Evolutionary conservation across 768 basidiomycete genomes (phyloP).

Genomic region (Mycena haematopus): DNA sequence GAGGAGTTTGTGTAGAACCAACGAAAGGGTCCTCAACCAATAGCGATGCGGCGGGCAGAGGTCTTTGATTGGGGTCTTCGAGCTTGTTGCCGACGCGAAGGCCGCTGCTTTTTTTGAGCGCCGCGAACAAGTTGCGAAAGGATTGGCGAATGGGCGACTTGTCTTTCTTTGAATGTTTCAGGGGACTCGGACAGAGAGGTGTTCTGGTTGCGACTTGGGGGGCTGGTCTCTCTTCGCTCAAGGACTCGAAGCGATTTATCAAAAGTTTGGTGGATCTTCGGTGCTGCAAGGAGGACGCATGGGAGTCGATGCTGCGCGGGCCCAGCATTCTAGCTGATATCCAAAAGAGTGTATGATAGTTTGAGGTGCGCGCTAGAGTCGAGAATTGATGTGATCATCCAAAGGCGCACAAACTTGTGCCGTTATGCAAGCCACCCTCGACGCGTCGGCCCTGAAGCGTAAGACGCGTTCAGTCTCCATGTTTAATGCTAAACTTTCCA

Average conservation of each 20-base stretch:
- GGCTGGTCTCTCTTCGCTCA: slow-evolving; percentile 34
- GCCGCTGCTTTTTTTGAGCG: slow-evolving; percentile 36
- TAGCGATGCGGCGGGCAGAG: neutral
- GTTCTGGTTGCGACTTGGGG: slow-evolving; percentile 13
- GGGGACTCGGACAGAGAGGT: slow-evolving; percentile 29
- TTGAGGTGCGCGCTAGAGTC: neutral
- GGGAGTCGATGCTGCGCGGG: slow-evolving; percentile 15
- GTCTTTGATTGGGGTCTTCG: slow-evolving; percentile 44
- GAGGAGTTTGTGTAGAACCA: slow-evolving; percentile 17
- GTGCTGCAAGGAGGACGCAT: slow-evolving; percentile 31
- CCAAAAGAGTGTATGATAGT: slow-evolving; percentile 11
- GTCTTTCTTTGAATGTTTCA: slow-evolving; percentile 35
- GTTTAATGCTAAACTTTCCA: slow-evolving; percentile 27
- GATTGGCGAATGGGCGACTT: slow-evolving; percentile 71
- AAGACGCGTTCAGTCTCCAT: slow-evolving; percentile 29
- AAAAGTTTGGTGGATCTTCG: slow-evolving; percentile 56
- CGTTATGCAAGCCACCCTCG: slow-evolving; percentile 81
- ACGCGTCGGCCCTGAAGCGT: slow-evolving; percentile 62
- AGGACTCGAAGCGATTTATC: slow-evolving; percentile 59
- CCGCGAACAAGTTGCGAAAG: slow-evolving; percentile 65
- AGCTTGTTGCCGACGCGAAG: slow-evolving; percentile 29
- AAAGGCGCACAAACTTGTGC: too few species aligned
- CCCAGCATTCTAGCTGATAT: slow-evolving; percentile 11
- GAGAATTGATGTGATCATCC: neutral
- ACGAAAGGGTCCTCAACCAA: slow-evolving; percentile 14